Evolutionary conservation across 306 rosid species (phyloP), one percentile per base, ranked within the genome.

Genomic region (Bauhinia variegata): DNA sequence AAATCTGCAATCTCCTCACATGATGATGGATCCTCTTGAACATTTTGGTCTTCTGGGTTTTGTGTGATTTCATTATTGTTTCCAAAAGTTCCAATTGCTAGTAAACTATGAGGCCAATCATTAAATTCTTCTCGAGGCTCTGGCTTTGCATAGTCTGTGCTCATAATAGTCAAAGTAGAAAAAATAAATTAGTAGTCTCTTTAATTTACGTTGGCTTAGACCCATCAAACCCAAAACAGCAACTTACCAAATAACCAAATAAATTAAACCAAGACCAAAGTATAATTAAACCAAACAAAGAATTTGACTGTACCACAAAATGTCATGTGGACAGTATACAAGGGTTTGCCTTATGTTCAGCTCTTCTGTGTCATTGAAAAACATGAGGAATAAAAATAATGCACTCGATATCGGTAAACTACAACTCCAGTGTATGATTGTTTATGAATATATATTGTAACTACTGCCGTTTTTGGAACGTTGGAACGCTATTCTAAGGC

Each of bases 61-160:
- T n/a, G n/a, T n/a, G n/a, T 78, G 41, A 84, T 71, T 49, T 87
- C 85, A 5, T 67, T 82, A 71, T 83, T 90, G 62, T 88, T 90
- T 38, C 99, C 99, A 78, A 95, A 90, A 13, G 99, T 95, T 75
- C 99, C 99, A 13, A 95, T 90, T 41, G 96, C 95, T 10, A 90
- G 83, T 55, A 95, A 78, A 19, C 90, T 87, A 74, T 95, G 92
- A 39, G 97, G 95, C 99, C 97, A 83, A 59, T 95, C 97, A 12
- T 87, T 90, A 63, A 88, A 95, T 75, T 95, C 99, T 78, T 95
- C 99, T 47, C 95, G 72, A 52, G 85, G 75, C 84, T 86, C 99
- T 79, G 73, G 92, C 77, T 90, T 88, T 60, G 78, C 80, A 18
- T 60, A 78, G 83, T 81, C 96, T 92, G 65, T 68, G 64, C 7